phyloP scores from a whole-genome alignment of 2,329 filamentous ascomycete species.

The Fusarium piperis region DNA sequence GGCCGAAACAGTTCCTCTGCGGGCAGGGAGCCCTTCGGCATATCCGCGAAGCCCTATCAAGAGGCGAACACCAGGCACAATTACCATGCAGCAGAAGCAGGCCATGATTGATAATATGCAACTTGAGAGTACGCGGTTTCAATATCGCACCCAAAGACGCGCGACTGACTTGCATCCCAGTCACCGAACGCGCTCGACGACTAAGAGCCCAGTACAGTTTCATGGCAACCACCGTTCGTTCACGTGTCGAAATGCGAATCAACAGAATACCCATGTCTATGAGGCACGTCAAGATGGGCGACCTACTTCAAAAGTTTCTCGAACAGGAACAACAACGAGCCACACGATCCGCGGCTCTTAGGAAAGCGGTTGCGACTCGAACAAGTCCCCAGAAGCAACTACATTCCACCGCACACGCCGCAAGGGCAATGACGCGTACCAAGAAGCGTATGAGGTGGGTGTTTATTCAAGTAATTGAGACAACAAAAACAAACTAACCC shows the following conservation, averaged over 20 bases:
- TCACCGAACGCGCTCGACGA: conserved; percentile 87
- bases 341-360: conserved; percentile 58
- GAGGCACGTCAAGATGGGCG: conserved; percentile 83
- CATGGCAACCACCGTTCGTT: conserved; percentile 84
- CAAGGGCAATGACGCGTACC: conserved; percentile 41
- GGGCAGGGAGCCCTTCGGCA: conserved; percentile 49
- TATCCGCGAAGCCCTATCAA: conserved; percentile 67
- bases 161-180: conserved; percentile 56
- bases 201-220: conserved; percentile 88
- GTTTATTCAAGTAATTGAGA: neutral
- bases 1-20: conserved; percentile 36
- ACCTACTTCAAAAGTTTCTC: conserved; percentile 69
- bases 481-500: conserved; percentile 39
- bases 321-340: conserved; percentile 56
- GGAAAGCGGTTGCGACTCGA: conserved; percentile 57
- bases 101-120: conserved; percentile 89
- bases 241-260: conserved; percentile 90
- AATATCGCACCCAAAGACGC: conserved; percentile 23
- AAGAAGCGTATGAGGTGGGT: conserved; percentile 64
- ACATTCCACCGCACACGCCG: conserved; percentile 33
- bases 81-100: conserved; percentile 81
- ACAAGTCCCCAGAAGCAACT: conserved; percentile 50
- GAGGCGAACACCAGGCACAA: conserved; percentile 64
- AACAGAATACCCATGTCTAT: conserved; percentile 87
- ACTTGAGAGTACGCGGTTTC: conserved; percentile 74